A percentile compares a stretch with the other conserved stretches of the same genome.
Evolutionary conservation across 352 stramenopile species (phyloP).

Genomic region (Nannochloropsis limnetica): DNA sequence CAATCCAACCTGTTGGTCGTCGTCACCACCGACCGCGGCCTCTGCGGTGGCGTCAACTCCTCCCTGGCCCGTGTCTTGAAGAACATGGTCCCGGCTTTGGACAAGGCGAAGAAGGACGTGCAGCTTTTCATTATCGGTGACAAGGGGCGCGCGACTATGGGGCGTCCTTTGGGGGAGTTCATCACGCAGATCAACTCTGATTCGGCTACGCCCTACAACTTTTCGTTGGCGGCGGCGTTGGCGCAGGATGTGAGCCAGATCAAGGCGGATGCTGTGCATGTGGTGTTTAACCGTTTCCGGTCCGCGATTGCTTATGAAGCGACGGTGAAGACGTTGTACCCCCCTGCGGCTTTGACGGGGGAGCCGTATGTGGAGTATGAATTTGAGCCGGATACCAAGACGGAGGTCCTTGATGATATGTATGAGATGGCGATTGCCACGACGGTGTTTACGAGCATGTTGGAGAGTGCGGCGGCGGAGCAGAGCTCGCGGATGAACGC

Average conservation of each 20-base stretch:
- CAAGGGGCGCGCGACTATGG: conserved; percentile 85
- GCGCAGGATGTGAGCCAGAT: conserved; percentile 69
- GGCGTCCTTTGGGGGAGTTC: conserved; percentile 63
- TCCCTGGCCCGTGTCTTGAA: conserved; percentile 83
- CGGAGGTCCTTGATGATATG: conserved; percentile 87
- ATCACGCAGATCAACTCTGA: conserved; percentile 72
- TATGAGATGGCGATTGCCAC: conserved; percentile 83
- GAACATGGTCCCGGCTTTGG: conserved; percentile 45
- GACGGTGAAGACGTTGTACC: conserved; percentile 72
- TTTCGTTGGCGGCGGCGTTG: conserved; percentile 78
- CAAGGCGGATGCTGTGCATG: conserved; percentile 83
- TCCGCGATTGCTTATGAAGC: conserved; percentile 89
- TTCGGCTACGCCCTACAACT: conserved; percentile 63
- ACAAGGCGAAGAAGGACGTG: conserved; percentile 62
- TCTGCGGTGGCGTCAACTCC: conserved; percentile 97
- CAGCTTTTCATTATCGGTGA: conserved; percentile 88
- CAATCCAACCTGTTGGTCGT: conserved; percentile 84
- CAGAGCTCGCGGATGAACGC: conserved; percentile 96
- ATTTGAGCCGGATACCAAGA: conserved; percentile 93
- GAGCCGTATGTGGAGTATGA: conserved; percentile 78
- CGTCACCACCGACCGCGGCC: conserved; percentile 91
- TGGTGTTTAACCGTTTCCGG: conserved; percentile 94
- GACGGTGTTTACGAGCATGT: conserved; percentile 88
- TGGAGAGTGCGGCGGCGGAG: conserved; percentile 94
- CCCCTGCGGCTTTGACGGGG: conserved; percentile 55